phyloP scores from a whole-genome alignment of 2,329 filamentous ascomycete genomes.

The Tolypocladium tropicale region DNA sequence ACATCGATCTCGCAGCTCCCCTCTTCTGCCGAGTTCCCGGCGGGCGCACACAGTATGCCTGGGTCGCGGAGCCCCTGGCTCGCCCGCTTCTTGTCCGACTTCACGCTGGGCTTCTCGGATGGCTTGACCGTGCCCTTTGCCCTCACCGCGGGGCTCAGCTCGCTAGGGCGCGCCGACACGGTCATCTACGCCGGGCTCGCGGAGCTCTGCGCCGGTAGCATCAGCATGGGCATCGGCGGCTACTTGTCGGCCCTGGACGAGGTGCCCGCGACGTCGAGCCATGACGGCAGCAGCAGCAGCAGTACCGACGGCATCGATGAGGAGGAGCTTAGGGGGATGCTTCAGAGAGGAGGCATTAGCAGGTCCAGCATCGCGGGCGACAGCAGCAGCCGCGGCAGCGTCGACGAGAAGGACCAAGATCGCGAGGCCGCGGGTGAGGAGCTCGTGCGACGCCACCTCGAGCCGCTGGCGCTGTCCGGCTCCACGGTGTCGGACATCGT shows the following conservation, averaged over 20 bases:
- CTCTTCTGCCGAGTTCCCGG: neutral
- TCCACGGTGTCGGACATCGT: slow-evolving; percentile 14
- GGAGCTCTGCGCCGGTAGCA: slow-evolving; percentile 60
- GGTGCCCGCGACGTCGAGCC: slow-evolving; percentile 3
- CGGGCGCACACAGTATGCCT: slow-evolving; percentile 5
- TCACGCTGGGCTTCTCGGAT: slow-evolving; percentile 64
- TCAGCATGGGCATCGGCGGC: slow-evolving; percentile 64
- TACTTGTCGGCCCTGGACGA: slow-evolving; percentile 49
- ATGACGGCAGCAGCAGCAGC: neutral
- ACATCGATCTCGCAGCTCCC: neutral
- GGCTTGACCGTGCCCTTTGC: slow-evolving; percentile 68
- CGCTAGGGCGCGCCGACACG: slow-evolving; percentile 47
- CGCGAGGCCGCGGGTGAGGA: slow-evolving; percentile 8
- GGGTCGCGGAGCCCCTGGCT: slow-evolving; percentile 16
- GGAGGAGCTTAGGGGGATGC: slow-evolving; percentile 15
- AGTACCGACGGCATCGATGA: too few species aligned
- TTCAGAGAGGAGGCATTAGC: slow-evolving; percentile 6
- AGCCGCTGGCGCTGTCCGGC: slow-evolving; percentile 17
- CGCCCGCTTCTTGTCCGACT: slow-evolving; percentile 45
- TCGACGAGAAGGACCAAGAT: slow-evolving; percentile 7
- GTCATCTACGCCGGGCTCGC: slow-evolving; percentile 60
- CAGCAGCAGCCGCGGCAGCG: neutral
- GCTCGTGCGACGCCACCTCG: slow-evolving; percentile 20
- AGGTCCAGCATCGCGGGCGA: slow-evolving; percentile 1
- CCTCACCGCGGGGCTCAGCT: slow-evolving; percentile 57